These are phyloP conservation scores for Schizothecium vesticola DNA, from an alignment of 495 filamentous ascomycete species.

Conservation along the genomic window DNA sequence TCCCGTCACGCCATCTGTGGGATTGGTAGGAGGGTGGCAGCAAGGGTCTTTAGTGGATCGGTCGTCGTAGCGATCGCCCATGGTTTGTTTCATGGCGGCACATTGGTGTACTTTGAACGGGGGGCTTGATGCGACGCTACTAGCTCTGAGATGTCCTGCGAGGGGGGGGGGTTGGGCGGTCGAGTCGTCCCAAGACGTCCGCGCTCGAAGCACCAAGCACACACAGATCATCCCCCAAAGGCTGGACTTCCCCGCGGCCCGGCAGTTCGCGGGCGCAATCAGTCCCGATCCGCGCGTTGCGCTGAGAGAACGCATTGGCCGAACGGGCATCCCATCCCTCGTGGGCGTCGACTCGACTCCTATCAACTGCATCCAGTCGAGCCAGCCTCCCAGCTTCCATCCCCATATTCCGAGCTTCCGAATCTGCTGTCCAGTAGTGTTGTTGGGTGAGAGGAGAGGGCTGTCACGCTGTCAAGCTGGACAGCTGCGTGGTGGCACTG, in stretches of 20 bases:
- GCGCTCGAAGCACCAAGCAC: not conserved
- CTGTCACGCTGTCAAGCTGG: not conserved
- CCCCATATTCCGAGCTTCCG: constrained; percentile 5
- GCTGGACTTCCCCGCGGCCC: not conserved
- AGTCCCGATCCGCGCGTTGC: constrained; percentile 8
- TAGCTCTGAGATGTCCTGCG: not conserved
- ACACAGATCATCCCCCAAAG: not conserved
- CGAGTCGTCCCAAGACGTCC: constrained; percentile 2
- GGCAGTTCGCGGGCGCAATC: constrained; percentile 7
- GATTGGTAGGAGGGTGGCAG: constrained; percentile 12
- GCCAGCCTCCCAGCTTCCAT: constrained; percentile 1
- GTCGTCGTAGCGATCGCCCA: constrained; percentile 7
- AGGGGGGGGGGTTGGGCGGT: not conserved
- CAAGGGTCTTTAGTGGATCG: constrained; percentile 7
- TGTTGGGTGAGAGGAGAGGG: not conserved
- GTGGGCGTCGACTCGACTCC: not conserved
- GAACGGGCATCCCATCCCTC: not conserved
- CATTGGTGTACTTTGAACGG: constrained; percentile 6
- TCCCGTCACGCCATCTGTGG: constrained; percentile 3
- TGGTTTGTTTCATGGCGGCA: constrained; percentile 11
- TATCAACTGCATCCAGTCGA: constrained; percentile 9
- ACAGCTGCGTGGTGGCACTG: not conserved
- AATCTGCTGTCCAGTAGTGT: not conserved
- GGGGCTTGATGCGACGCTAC: constrained; percentile 4
- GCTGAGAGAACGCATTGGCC: not conserved